These are phyloP conservation scores for Tylopilus sp. DNA, from an alignment of 1,284 basidiomycete species.

Conservation along the genomic window DNA sequence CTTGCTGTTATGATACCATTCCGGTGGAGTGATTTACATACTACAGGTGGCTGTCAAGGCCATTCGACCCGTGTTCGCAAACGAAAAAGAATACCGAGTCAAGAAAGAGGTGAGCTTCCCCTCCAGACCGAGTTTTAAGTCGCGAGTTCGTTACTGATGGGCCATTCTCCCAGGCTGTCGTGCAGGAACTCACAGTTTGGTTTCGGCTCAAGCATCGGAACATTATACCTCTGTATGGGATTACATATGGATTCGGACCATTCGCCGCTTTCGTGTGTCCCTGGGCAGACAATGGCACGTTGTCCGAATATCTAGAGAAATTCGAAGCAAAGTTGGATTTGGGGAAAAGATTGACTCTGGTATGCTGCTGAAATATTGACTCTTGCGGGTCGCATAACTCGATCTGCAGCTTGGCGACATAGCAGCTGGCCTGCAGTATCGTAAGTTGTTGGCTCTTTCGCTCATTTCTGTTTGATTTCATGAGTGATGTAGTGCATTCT, in stretches of 20 bases:
- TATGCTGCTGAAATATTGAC: neutral
- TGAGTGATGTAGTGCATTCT: conserved; percentile 21
- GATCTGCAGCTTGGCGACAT: conserved; percentile 22
- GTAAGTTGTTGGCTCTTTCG: conserved; percentile 10
- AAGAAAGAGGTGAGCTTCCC: conserved; percentile 27
- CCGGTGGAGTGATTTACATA: neutral
- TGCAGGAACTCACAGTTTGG: conserved; percentile 43
- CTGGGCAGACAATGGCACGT: conserved; percentile 46
- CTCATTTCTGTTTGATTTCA: neutral
- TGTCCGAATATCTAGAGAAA: conserved; percentile 43
- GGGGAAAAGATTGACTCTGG: conserved; percentile 18
- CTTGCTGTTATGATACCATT: neutral
- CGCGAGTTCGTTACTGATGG: neutral
- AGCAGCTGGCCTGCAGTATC: conserved; percentile 21
- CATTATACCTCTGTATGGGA: conserved; percentile 40
- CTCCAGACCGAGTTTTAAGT: neutral
- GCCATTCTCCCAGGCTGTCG: conserved; percentile 31
- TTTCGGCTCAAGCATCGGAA: conserved; percentile 39
- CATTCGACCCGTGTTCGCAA: conserved; percentile 33
- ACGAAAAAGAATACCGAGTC: conserved; percentile 32
- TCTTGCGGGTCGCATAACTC: neutral
- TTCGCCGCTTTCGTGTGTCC: conserved; percentile 46
- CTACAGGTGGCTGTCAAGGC: conserved; percentile 44
- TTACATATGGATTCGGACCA: conserved; percentile 38
- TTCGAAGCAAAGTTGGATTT: conserved; percentile 11